Percentiles rank a stretch among this genome's conserved stretches.
These are phyloP conservation scores for Phlyctochytrium planicorne DNA, from an alignment of 192 early-diverging fungal genomes.

Conservation along the genomic window DNA sequence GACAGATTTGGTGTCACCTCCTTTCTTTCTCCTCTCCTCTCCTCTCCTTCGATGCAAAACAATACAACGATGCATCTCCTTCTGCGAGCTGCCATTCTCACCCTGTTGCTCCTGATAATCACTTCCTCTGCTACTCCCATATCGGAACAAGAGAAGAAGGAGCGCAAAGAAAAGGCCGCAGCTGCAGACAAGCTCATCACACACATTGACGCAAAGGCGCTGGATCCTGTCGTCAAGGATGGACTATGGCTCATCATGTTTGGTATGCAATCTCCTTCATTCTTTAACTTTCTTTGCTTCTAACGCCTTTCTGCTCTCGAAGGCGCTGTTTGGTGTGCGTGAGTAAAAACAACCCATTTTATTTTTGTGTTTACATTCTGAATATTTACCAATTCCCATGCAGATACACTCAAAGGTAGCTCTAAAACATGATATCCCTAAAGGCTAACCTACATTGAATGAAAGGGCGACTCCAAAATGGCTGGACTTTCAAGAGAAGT, in stretches of 20 bases:
- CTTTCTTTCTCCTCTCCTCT: too few species aligned
- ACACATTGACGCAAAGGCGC: not conserved
- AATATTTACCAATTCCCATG: not conserved
- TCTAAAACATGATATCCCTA: not conserved
- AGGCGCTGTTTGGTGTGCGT: not conserved
- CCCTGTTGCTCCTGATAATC: too few species aligned
- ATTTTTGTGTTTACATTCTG: not conserved
- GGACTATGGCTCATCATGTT: not conserved
- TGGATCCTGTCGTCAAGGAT: not conserved
- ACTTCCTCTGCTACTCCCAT: not conserved
- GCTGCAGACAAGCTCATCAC: not conserved
- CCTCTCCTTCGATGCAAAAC: too few species aligned
- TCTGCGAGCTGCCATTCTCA: not conserved
- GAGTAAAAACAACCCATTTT: not conserved
- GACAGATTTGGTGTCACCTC: too few species aligned
- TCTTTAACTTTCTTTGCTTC: not conserved
- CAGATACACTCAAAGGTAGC: not conserved
- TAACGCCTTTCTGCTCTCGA: not conserved
- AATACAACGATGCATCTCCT: too few species aligned
- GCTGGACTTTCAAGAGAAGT: not conserved
- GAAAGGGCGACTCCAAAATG: not conserved
- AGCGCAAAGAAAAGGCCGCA: not conserved
- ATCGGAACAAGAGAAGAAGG: not conserved
- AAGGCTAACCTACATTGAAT: not conserved
- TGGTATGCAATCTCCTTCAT: not conserved